phyloP scores from a whole-genome alignment of 2,329 filamentous ascomycete species.

The Xylariomycetidae sp. region DNA sequence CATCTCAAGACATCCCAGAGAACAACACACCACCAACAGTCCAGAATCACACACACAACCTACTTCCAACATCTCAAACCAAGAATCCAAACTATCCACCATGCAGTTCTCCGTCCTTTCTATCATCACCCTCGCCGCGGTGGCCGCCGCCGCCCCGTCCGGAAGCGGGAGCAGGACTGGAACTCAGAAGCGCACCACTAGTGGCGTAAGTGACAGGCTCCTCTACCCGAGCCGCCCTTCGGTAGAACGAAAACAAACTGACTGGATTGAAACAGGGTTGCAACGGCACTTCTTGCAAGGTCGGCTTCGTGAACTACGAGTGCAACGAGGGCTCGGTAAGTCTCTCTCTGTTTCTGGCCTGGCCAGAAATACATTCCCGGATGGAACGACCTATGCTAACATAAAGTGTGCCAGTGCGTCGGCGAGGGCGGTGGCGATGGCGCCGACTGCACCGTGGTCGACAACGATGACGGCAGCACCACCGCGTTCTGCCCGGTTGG shows the following conservation, averaged over 20 bases:
- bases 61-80: too few relatives aligned
- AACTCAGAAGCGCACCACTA: background rate
- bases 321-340: conserved; percentile 3
- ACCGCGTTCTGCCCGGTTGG: conserved; percentile 1
- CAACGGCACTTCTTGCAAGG: conserved; percentile 2
- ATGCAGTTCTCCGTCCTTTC: conserved; percentile 1
- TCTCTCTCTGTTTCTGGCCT: background rate
- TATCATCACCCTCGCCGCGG: conserved; percentile 1
- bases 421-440: conserved; percentile 2
- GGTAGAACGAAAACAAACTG: background rate
- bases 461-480: background rate
- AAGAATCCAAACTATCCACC: background rate
- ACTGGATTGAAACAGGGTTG: background rate
- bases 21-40: too few relatives aligned
- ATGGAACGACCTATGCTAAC: too few relatives aligned
- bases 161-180: background rate
- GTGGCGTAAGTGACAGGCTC: background rate
- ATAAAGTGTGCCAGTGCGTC: conserved; percentile 2
- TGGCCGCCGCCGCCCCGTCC: background rate
- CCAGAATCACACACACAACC: too few relatives aligned
- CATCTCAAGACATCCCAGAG: too few relatives aligned
- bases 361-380: conserved; percentile 1
- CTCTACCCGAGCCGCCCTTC: background rate
- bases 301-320: conserved; percentile 1
- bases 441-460: conserved; percentile 2